Base-by-base conservation (phyloP, 2,329 filamentous ascomycete species). In the Sporothrix inflata region DNA sequence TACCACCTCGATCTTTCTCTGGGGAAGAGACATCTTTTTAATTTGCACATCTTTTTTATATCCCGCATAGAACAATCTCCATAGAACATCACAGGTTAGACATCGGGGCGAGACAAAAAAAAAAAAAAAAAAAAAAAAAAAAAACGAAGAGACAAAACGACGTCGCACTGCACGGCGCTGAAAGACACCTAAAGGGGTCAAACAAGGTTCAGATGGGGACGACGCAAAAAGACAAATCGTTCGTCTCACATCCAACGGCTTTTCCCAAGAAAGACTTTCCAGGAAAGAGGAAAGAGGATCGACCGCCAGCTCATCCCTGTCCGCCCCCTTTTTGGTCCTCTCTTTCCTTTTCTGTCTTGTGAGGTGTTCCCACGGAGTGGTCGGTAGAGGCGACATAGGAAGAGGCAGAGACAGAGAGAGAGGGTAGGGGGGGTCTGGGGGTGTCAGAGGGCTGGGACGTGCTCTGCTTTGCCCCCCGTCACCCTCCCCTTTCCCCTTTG, bases 171-270 rank as follows among this genome's bases (percentile, higher is more conserved):
- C 24, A 34, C 27, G 63, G 63, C 63, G 63, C 42, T 42, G 27
- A 66, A 66, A 49, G 63, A 30, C 63, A 49, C 63, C 63, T 49
- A 66, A 66, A 47, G 42, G 21, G 63, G 63, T n/a, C 63, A 49
- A 66, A 49, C 6, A 40, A 60, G 27, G 30, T 40, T 45, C 38
- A 45, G 60, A 65, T 40, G 51, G 51, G 24, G 53, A 14, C 27
- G 53, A 34, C 30, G 6, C 3, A 40, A 21, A 42, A 40, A 16
- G 19, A 40, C 19, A 21, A 40, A 40, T 40, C 27, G 55, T 7
- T 38, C 24, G 27, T 60, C 49, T 24, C 21, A 53, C 49, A 53
- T 60, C 16, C 55, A 42, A 40, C 57, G 57, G 57, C 57, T 42
- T 8, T 42, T 60, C 53, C 53, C 53, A 60, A 27, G 34, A 21